A percentile compares a stretch with the other conserved stretches of the same genome.
These are phyloP conservation scores for Dryas drummondii DNA, from an alignment of 306 rosid species.

Conservation along the genomic window DNA sequence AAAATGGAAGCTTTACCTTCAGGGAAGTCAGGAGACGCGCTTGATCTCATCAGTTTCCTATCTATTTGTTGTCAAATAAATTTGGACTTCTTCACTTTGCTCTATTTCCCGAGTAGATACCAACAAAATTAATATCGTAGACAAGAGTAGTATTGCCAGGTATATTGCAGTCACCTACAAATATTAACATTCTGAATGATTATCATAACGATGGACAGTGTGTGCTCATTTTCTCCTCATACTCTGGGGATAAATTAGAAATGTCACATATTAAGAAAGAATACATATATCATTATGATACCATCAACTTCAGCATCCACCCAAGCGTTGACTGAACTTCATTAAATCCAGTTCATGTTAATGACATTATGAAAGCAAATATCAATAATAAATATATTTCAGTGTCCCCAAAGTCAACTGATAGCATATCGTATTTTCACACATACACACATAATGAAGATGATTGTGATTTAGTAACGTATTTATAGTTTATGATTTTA, in stretches of 20 bases:
- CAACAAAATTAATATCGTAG: slow-evolving; percentile 72
- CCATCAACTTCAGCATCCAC: neutral
- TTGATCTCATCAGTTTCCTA: slow-evolving; percentile 28
- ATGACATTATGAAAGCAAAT: neutral
- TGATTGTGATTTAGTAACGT: neutral
- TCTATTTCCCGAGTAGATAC: slow-evolving; percentile 76
- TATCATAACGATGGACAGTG: neutral
- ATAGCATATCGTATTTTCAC: neutral
- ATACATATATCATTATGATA: neutral
- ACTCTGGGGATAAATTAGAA: neutral
- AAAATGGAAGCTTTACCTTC: slow-evolving; percentile 15
- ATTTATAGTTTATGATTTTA: neutral
- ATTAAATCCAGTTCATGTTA: neutral
- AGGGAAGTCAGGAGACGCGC: slow-evolving; percentile 24
- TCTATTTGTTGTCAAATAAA: slow-evolving; percentile 6
- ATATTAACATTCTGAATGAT: slow-evolving; percentile 15
- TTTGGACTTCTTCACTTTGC: slow-evolving; percentile 5
- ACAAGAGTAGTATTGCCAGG: slow-evolving; percentile 90
- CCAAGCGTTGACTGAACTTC: neutral
- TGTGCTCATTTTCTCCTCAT: neutral
- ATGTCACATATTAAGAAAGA: neutral
- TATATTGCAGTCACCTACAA: slow-evolving; percentile 89
- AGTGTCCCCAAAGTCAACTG: neutral
- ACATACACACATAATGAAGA: neutral
- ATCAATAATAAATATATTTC: neutral